Evolutionary conservation across 148 eudicot genomes (phyloP).

Genomic region (Rhododendron williamsianum): DNA sequence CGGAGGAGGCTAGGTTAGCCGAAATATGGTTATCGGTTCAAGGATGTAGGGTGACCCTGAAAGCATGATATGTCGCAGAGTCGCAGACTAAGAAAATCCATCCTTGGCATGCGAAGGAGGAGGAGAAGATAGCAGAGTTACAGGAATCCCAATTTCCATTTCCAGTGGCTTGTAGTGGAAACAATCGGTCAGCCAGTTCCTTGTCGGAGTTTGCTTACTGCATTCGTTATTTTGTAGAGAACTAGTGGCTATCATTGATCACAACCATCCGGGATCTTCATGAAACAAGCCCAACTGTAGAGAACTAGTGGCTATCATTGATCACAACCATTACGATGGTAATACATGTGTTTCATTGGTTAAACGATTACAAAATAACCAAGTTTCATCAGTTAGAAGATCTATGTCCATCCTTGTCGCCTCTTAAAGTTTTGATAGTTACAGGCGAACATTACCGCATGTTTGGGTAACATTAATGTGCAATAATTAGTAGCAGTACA

Average conservation of each 20-base stretch:
- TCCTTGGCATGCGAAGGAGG: neutral
- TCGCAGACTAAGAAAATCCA: neutral
- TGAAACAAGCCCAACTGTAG: neutral
- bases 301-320: neutral
- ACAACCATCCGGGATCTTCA: neutral
- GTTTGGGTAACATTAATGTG: neutral
- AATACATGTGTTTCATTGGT: neutral
- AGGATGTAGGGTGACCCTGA: neutral
- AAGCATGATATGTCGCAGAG: neutral
- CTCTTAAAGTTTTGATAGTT: neutral
- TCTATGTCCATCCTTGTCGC: neutral
- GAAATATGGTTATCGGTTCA: no score
- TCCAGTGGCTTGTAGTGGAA: neutral
- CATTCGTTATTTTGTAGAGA: neutral
- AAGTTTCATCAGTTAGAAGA: neutral
- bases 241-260: neutral
- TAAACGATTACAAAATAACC: neutral
- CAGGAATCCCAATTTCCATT: neutral
- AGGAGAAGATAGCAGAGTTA: neutral
- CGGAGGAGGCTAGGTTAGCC: neutral
- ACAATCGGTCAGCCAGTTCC: neutral
- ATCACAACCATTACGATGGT: neutral
- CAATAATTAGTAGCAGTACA: neutral
- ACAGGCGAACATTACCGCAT: neutral
- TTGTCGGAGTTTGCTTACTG: neutral